Evolutionary conservation across 139 green algal species (phyloP).

Genomic region (Micractinium sp.): DNA sequence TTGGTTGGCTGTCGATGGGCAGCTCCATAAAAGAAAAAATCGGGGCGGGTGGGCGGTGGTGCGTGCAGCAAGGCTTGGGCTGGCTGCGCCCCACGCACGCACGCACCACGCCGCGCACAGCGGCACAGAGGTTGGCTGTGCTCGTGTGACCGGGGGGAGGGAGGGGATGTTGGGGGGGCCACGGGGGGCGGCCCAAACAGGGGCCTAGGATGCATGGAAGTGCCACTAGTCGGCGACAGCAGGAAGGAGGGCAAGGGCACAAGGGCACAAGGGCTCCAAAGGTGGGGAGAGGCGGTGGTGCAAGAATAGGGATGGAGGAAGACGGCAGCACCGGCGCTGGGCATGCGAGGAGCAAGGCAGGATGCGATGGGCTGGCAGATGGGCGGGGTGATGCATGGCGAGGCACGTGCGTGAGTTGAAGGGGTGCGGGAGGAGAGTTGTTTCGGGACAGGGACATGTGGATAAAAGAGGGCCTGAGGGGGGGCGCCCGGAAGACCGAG

Average conservation of each 20-base stretch:
- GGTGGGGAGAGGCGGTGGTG: background rate
- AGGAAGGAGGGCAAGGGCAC: background rate
- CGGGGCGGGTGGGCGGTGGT: background rate
- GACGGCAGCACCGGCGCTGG: background rate
- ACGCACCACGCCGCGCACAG: too few species aligned
- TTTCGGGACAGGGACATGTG: background rate
- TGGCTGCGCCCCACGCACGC: too few species aligned
- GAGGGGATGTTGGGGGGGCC: too few species aligned
- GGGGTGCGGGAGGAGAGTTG: background rate
- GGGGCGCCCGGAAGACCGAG: background rate
- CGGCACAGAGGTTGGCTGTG: too few species aligned
- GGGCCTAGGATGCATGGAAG: too few species aligned
- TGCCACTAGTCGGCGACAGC: background rate
- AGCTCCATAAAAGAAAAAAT: background rate
- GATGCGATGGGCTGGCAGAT: too few species aligned
- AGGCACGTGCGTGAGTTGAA: background rate
- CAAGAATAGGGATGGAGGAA: background rate
- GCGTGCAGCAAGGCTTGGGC: too few species aligned
- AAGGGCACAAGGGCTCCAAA: background rate
- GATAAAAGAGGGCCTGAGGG: background rate
- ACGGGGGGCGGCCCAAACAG: background rate
- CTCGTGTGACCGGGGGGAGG: background rate
- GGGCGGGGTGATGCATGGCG: too few species aligned
- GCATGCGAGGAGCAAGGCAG: background rate
- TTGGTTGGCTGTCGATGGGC: too few species aligned